These are phyloP conservation scores for Tricholoma flavovirens DNA, from an alignment of 768 basidiomycete genomes.

Conservation along the genomic window DNA sequence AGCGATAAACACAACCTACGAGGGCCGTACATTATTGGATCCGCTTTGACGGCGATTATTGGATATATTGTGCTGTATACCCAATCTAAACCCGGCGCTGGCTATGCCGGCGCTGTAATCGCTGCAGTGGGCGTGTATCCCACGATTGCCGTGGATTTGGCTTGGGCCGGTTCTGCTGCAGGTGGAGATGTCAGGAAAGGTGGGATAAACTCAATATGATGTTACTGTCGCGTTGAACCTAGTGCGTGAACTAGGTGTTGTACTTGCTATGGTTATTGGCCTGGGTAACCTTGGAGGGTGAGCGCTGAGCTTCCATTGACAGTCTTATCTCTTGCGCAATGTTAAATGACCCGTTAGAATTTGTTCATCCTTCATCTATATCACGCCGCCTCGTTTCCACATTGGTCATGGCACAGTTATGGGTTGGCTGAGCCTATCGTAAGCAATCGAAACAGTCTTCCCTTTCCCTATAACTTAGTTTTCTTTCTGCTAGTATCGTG, in stretches of 20 bases:
- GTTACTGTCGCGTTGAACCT: background rate
- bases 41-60: conserved; percentile 37
- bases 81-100: conserved; percentile 26
- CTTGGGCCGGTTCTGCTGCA: conserved; percentile 51
- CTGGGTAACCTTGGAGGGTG: conserved; percentile 49
- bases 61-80: conserved; percentile 48
- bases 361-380: conserved; percentile 35
- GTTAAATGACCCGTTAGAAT: conserved; percentile 25
- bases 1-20: conserved; percentile 38
- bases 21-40: conserved; percentile 44
- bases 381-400: conserved; percentile 30
- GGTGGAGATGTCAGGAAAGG: conserved; percentile 52
- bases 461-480: background rate
- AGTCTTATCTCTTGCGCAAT: background rate
- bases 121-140: conserved; percentile 51
- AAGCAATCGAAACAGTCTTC: conserved; percentile 4
- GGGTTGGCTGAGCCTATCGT: conserved; percentile 30
- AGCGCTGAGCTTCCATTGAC: conserved; percentile 18
- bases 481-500: conserved; percentile 22
- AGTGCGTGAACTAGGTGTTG: conserved; percentile 22
- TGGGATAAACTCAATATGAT: conserved; percentile 1
- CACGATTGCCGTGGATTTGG: conserved; percentile 39
- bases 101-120: conserved; percentile 44
- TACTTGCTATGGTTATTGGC: conserved; percentile 48
- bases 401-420: conserved; percentile 31